Evolutionary conservation across 768 basidiomycete species (phyloP).

Genomic region (Hydnomerulius pinastri): DNA sequence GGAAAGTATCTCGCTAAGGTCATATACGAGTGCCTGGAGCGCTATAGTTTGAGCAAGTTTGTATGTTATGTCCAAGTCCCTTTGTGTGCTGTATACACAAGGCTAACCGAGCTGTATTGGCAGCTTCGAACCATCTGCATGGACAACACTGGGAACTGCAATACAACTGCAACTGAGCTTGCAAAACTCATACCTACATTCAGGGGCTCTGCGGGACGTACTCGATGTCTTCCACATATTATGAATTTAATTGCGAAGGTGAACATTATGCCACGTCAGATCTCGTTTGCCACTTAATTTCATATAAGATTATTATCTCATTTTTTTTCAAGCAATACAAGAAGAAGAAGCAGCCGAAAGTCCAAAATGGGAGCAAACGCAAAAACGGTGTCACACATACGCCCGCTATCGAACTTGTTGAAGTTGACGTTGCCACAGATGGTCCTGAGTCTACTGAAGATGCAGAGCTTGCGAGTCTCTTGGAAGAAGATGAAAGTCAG

Average conservation of each 20-base stretch:
- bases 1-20: slow-evolving; percentile 32
- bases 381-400: background rate
- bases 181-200: slow-evolving; percentile 23
- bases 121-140: slow-evolving; percentile 32
- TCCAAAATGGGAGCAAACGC: too few relatives aligned
- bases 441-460: background rate
- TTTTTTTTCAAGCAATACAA: background rate
- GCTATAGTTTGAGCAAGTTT: slow-evolving; percentile 27
- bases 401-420: background rate
- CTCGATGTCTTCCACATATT: slow-evolving; percentile 34
- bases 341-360: too few relatives aligned
- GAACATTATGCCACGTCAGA: too few relatives aligned
- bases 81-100: too few relatives aligned
- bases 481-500: background rate
- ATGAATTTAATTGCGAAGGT: slow-evolving; percentile 38
- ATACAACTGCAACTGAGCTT: slow-evolving; percentile 25
- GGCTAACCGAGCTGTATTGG: too few relatives aligned
- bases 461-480: too few relatives aligned
- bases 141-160: slow-evolving; percentile 37
- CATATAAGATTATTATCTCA: too few relatives aligned
- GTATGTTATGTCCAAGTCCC: too few relatives aligned
- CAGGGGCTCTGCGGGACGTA: slow-evolving; percentile 13
- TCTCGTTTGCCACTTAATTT: too few relatives aligned
- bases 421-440: background rate
- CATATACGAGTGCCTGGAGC: slow-evolving; percentile 25